Percentiles rank a stretch among this genome's conserved stretches.
Conservation (phyloP, 2,329 filamentous ascomycete genomes). For the Penicillium sp. region DNA sequence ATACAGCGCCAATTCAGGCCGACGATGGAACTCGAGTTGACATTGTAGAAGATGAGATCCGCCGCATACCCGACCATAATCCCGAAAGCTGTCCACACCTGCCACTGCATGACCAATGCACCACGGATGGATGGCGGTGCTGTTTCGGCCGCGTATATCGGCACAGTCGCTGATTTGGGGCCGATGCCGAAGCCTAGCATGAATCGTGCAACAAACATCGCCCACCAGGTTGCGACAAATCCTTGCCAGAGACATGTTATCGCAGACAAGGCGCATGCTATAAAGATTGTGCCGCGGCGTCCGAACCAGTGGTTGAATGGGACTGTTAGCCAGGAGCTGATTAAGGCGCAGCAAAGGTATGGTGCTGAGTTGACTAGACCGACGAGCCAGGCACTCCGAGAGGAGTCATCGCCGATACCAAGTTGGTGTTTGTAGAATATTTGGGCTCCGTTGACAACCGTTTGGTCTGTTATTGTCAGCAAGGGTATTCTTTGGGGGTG, state of each 20-base stretch:
- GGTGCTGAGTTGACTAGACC: conserved; percentile 61
- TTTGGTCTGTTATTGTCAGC: conserved; percentile 54
- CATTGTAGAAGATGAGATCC: conserved; percentile 62
- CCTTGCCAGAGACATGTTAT: conserved; percentile 56
- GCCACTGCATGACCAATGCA: conserved; percentile 80
- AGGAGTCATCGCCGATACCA: conserved; percentile 53
- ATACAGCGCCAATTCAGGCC: conserved; percentile 68
- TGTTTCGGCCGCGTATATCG: conserved; percentile 74
- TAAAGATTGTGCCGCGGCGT: conserved; percentile 71
- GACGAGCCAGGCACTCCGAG: conserved; percentile 58
- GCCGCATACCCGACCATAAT: conserved; percentile 59
- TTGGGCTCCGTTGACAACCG: conserved; percentile 68
- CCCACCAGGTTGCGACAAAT: conserved; percentile 69
- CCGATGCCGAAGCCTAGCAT: conserved; percentile 77
- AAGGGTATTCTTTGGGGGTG: background rate
- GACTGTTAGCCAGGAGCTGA: conserved; percentile 72
- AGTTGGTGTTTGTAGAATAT: conserved; percentile 64
- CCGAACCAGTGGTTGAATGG: conserved; percentile 71
- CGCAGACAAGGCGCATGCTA: conserved; percentile 70
- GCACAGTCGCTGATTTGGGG: conserved; percentile 71
- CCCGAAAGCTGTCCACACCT: conserved; percentile 56
- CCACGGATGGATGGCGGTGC: conserved; percentile 68
- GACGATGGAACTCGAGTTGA: conserved; percentile 53
- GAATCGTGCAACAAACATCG: conserved; percentile 69
- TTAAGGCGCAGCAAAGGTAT: conserved; percentile 63